Base-by-base conservation (phyloP, 1,284 basidiomycete species). In the Cutaneotrichosporon mucoides region DNA sequence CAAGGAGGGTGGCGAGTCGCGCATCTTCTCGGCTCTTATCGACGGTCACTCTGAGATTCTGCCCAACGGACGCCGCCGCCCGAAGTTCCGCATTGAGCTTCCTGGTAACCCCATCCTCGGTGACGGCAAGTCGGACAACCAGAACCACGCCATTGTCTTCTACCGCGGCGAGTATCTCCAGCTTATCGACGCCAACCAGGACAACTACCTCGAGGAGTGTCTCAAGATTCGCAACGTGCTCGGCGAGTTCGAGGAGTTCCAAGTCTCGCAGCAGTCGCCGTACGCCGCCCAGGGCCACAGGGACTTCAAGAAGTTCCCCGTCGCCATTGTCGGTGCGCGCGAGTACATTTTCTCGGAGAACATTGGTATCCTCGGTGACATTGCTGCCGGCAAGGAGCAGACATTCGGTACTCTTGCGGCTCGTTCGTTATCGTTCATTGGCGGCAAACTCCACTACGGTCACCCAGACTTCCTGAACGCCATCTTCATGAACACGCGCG, bases 341-440 rank as follows among this genome's bases (percentile, higher is more conserved):
- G 96, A 99, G 82, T 99, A 99, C 80, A 98, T 99, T 78, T 99
- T 99, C 82, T 99, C 96, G 53, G 96, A 99, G 82, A 98, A 98
- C 79, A 99, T 99, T 68, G 95, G 95, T 85, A 95, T 99, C 70
- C 84, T 99, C 52, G 95, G 95, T 79, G 95, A 99, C 79, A 85
- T 99, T 55, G 95, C 95, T 52, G 95, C 95, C 65, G 95, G 96
- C 37, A 99, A 99, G 82, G 96, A 99, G 79, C 95, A 99, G 80
- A 99, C 96, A 45, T 99, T 99, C 79, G 95, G 95, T 81, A 99
- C 96, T 0, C 86, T 99, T 68, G 86, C 92, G 53, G 95, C 94
- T 43, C 87, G 96, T 64, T 89, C 92, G 9, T 86, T 97, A 77
- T 92, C 95, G 6, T 97, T 90, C 86, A 93, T 99, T 66, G 95